Evolutionary conservation across 176 grass and related monocot species (phyloP), one percentile per base, ranked within the genome.

Genomic region (Zizania latifolia): DNA sequence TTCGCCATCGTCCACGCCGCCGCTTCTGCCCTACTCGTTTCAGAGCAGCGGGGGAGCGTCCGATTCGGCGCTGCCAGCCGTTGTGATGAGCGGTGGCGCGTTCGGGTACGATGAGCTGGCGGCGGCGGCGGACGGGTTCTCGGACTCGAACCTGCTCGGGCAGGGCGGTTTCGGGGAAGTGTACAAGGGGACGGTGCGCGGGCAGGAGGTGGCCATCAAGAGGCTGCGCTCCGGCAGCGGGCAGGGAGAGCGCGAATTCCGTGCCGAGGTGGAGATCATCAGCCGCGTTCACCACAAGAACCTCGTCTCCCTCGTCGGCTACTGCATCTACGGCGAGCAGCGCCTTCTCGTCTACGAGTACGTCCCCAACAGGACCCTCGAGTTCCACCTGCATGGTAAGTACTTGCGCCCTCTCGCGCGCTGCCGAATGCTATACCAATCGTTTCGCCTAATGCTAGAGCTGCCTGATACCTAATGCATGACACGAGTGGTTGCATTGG

Each of bases 231-330:
- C 79, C 9, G 90, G 90, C 3, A 67, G 90, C 48, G 83, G 93
- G 32, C 93, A 97, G 82, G 93, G 93, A 5, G 90, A 97, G 1
- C 85, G 82, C 53, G 93, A 97, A 66, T 97, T 97, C 87, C 88
- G 83, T 15, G 85, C 93, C 15, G 93, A 97, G 79, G 90, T 97
- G 29, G 90, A 97, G 56, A 90, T 90, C 59, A 92, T 97, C 81
- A 93, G 85, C 79, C 87, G 90, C n/a, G 80, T 93, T 11, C 93
- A 97, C 79, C 90, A 97, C 82, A 83, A 70, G 56, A 90, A 97
- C 70, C 81, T 97, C 68, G 93, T 97, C 45, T 84, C 87, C 65
- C 89, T 93, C 79, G 77, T 90, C 31, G 93, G 93, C 3, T 97
- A 88, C 82, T 97, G 93, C 79, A 76, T 93, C 75, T 64, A 86